Evolutionary conservation across 2,329 filamentous ascomycete genomes (phyloP).

Genomic region (Alternaria solani): DNA sequence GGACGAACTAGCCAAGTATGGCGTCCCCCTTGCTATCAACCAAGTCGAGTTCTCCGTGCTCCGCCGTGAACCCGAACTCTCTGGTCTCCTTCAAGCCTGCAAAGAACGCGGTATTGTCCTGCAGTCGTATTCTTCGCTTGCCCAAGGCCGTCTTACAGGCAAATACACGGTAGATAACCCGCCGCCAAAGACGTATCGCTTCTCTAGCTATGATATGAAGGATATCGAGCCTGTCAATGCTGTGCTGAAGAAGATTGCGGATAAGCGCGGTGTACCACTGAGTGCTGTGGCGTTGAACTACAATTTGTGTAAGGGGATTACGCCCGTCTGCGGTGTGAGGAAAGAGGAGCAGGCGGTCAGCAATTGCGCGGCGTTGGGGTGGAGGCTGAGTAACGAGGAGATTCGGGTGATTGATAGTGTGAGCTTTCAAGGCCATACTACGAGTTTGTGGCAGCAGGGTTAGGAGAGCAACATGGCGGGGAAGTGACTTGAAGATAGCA

Average conservation of each 20-base stretch:
- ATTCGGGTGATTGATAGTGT: conserved; percentile 53
- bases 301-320: conserved; percentile 55
- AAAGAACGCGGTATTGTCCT: conserved; percentile 53
- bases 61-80: conserved; percentile 53
- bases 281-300: conserved; percentile 57
- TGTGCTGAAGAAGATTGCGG: conserved; percentile 48
- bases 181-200: conserved; percentile 50
- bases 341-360: conserved; percentile 53
- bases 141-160: conserved; percentile 42
- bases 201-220: conserved; percentile 56
- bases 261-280: conserved; percentile 44
- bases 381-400: conserved; percentile 54
- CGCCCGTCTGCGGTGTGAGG: conserved; percentile 55
- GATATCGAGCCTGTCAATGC: conserved; percentile 52
- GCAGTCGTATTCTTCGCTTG: conserved; percentile 54
- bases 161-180: conserved; percentile 50
- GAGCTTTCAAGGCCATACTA: conserved; percentile 35
- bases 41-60: conserved; percentile 58
- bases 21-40: conserved; percentile 53
- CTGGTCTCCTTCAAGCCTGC: conserved; percentile 49
- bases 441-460: conserved; percentile 55
- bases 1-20: conserved; percentile 3
- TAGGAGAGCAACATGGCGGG: conserved; percentile 19
- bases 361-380: conserved; percentile 52
- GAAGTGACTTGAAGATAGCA: not conserved